Percentiles rank a stretch among this genome's conserved stretches.
Evolutionary conservation across 2,329 filamentous ascomycete species (phyloP).

Genomic region (Colletotrichum incanum): DNA sequence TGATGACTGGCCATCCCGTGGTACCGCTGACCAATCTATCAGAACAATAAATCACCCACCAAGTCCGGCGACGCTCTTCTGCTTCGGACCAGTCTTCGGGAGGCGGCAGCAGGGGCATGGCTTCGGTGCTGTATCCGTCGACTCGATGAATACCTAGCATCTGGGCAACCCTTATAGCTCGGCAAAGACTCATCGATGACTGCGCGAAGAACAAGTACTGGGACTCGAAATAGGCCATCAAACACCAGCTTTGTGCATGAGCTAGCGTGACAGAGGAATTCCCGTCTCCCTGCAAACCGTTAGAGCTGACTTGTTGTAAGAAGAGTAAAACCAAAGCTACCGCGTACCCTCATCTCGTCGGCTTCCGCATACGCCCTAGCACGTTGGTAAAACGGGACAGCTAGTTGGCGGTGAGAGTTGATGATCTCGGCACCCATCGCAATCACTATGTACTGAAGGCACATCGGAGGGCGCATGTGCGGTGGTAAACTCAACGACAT

Average conservation of each 20-base stretch:
- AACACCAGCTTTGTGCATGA: slow-evolving; percentile 74
- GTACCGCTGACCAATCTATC: slow-evolving; percentile 79
- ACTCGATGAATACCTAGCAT: slow-evolving; percentile 79
- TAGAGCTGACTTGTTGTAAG: neutral
- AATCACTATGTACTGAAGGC: slow-evolving; percentile 46
- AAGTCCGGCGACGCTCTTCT: slow-evolving; percentile 77
- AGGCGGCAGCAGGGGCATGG: slow-evolving; percentile 76
- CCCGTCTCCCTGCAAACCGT: slow-evolving; percentile 29
- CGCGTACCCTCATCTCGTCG: slow-evolving; percentile 43
- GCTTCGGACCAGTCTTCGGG: slow-evolving; percentile 77
- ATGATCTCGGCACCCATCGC: slow-evolving; percentile 40
- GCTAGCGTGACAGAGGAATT: slow-evolving; percentile 66
- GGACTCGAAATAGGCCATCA: slow-evolving; percentile 76
- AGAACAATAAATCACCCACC: slow-evolving; percentile 76
- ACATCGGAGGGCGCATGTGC: slow-evolving; percentile 46
- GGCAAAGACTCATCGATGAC: slow-evolving; percentile 77
- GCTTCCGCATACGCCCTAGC: slow-evolving; percentile 44
- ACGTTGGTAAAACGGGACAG: slow-evolving; percentile 44
- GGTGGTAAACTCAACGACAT: slow-evolving; percentile 40
- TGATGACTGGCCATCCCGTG: slow-evolving; percentile 78
- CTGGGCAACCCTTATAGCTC: slow-evolving; percentile 71
- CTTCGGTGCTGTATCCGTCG: slow-evolving; percentile 72
- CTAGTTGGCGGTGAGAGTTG: slow-evolving; percentile 38
- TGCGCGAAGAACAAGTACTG: slow-evolving; percentile 78
- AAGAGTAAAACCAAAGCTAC: neutral